Base-by-base conservation (phyloP, 2,329 filamentous ascomycete genomes). In the Fragosphaeria purpurea region DNA sequence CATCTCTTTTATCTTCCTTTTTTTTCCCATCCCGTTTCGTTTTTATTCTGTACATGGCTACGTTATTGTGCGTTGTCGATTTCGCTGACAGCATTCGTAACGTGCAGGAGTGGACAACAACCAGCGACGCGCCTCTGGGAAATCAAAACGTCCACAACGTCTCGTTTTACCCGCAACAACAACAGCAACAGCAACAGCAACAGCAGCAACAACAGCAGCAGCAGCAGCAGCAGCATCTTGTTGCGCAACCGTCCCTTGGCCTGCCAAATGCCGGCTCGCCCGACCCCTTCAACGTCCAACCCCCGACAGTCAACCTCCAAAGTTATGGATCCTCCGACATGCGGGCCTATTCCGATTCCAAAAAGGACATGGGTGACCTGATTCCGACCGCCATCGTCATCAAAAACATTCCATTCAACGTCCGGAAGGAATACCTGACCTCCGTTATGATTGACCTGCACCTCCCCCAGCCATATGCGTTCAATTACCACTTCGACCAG, bases 401-500 rank as follows among this genome's bases (percentile, higher is more conserved):
- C 70, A 98, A 98, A 73, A 98, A 98, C 65, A 98, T 98, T 39
- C 93, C 94, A 0, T 98, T 98, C 66, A 93, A 94, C 33, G 89
- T 97, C 51, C 90, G 95, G 67, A 97, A 97, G 70, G 93, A 98
- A 69, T 88, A 91, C 61, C 76, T 98, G 40, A 88, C 95, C 37
- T 82, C 84, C 55, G 77, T 96, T 59, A 98, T 98, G 93, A 87
- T 90, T 7, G 88, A 95, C 22, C 80, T 97, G 77, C 86, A 88
- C 58, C 78, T 98, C 40, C 93, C 93, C 1, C 80, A 97, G 58
- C 93, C 93, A 0, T 98, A 98, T 63, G 93, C 93, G 10, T 98
- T 98, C 76, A 98, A 98, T 74, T 97, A 98, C 63, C 93, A 98
- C 68, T 98, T 98, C 63, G 93, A 98, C 65, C 94, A 95, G 61